phyloP scores from a whole-genome alignment of 345 rosid species.

The Populus davidiana region DNA sequence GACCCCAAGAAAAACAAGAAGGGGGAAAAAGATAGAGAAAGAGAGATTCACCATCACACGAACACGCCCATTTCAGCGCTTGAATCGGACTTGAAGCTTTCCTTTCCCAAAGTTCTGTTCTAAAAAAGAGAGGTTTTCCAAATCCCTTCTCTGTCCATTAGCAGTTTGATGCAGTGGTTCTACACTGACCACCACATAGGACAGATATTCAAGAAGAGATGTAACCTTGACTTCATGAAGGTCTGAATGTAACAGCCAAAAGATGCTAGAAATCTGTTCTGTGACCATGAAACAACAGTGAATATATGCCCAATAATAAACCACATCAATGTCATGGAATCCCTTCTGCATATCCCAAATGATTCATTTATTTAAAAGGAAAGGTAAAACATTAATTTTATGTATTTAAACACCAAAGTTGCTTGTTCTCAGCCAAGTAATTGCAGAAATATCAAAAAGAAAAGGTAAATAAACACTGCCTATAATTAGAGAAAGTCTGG shows the following conservation, averaged over 20 bases:
- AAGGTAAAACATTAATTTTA: constrained; percentile 5
- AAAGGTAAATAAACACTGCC: not conserved
- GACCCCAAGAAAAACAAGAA: not conserved
- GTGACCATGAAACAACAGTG: constrained; percentile 27
- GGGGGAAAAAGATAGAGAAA: not conserved
- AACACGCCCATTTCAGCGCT: constrained; percentile 86
- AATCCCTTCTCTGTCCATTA: constrained; percentile 43
- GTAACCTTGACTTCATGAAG: constrained; percentile 60
- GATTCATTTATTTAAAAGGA: not conserved
- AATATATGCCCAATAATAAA: not conserved
- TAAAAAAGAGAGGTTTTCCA: constrained; percentile 40
- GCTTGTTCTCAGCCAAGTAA: not conserved
- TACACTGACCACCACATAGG: constrained; percentile 64
- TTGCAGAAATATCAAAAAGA: not conserved
- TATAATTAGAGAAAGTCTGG: not conserved
- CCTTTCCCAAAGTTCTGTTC: constrained; percentile 57
- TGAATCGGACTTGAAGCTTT: constrained; percentile 61
- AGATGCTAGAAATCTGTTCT: constrained; percentile 61
- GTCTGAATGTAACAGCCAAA: constrained; percentile 78
- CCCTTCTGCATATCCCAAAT: not conserved
- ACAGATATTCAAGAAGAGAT: constrained; percentile 64
- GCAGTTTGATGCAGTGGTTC: constrained; percentile 48
- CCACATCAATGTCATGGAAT: not conserved
- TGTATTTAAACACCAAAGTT: constrained; percentile 1
- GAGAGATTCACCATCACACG: constrained; percentile 51